Evolutionary conservation across 2,329 filamentous ascomycete species (phyloP), one percentile per base, ranked within the genome.

Genomic region (Alternaria solani): DNA sequence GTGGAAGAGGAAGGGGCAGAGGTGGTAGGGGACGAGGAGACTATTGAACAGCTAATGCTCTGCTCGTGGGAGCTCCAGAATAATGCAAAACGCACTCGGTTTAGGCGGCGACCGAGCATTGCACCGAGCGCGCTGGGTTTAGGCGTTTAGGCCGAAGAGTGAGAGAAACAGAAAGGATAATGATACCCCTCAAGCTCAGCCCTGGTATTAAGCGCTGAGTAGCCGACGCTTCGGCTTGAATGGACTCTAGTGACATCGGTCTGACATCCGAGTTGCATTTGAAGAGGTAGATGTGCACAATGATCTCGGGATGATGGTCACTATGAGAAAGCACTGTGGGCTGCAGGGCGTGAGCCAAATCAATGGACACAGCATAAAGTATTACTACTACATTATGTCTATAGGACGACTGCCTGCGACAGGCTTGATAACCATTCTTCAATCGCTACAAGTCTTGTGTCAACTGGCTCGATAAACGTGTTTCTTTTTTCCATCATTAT

Each of bases 1-100:
- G 74, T 34, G 69, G 75, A 34, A 65, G 73, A 7, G 65, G 70
- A 44, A 47, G 64, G 55, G 68, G 70, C 0, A 61, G 74, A 51
- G 54, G 58, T 12, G 72, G 71, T 2, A 61, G 69, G 32, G 69
- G 69, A 18, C 63, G 69, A 14, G 68, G 67, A 6, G 68, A 68
- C 49, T 72, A 57, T 57, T 61, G 38, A 61, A 30, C 28, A 8
- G 28, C 28, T 30, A 30, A 30, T 30, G 8, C 8, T 11, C 11
- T 26, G 43, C 43, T 20, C 2, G 28, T 1, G 18, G 43, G 16
- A 14, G 11, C 43, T 2, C 12, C 43, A 18, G 9, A 30, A 30
- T 28, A 4, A 14, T 46, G 18, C n/a, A n/a, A 46, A 46, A 1
- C 43, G n/a, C 26, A 25, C 6, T 8, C 12, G 25, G 5, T 46